Percentiles rank a stretch among this genome's conserved stretches.
phyloP scores from a whole-genome alignment of 768 basidiomycete species.

The Dentipellis sp. region DNA sequence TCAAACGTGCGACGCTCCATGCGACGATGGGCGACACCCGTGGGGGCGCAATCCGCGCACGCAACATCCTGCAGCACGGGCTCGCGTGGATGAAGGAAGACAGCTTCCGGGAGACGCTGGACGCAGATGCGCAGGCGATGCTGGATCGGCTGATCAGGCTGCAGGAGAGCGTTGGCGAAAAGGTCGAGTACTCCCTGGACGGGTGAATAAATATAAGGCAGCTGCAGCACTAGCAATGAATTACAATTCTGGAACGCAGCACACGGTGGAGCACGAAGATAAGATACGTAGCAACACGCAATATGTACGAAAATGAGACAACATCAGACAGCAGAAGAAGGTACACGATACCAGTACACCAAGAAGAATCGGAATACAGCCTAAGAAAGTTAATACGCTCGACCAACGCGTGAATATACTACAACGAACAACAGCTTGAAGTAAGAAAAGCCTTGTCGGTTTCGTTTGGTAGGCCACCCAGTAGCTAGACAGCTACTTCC shows the following conservation, averaged over 20 bases:
- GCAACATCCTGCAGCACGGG: constrained; percentile 71
- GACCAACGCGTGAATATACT: too few species aligned
- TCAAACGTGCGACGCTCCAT: constrained; percentile 57
- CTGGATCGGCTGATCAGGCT: constrained; percentile 47
- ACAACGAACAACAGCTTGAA: too few species aligned
- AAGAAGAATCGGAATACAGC: too few species aligned
- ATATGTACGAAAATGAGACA: neutral
- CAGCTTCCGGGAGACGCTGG: constrained; percentile 36
- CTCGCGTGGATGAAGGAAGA: constrained; percentile 58
- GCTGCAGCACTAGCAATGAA: neutral
- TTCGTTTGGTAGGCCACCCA: too few species aligned
- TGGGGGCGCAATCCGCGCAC: constrained; percentile 53
- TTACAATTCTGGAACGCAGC: neutral
- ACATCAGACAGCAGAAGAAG: too few species aligned
- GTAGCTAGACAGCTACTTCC: too few species aligned
- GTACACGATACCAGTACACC: too few species aligned
- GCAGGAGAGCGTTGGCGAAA: constrained; percentile 30
- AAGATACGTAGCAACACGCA: neutral
- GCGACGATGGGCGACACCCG: constrained; percentile 55
- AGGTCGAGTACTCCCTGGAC: constrained; percentile 48
- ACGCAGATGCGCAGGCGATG: constrained; percentile 42
- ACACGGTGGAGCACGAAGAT: neutral
- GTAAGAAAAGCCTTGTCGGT: too few species aligned
- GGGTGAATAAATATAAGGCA: constrained; percentile 14
- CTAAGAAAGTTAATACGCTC: too few species aligned